Base-by-base conservation (phyloP, 148 eudicot species). In the Cornus controversa region DNA sequence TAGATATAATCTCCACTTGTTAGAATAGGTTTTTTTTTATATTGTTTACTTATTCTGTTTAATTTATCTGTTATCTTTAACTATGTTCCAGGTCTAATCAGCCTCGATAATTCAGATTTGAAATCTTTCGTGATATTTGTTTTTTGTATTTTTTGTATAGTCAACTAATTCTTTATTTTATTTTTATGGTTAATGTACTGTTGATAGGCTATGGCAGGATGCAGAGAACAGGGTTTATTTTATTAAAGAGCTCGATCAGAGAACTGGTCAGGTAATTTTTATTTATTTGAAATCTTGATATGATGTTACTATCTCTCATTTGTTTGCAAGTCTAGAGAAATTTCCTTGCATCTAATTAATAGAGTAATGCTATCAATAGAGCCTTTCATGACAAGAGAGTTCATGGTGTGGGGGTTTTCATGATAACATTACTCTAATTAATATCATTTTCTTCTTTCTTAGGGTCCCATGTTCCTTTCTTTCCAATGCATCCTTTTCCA, bases 121-220 rank as follows among this genome's bases (percentile, higher is more conserved):
- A 50, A 14, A 6, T 1, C 22, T 47, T 28, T 16, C 24, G n/a
- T 68, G 29, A 13, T 7, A 20, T 14, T 16, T 16, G 22, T 7
- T 45, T 53, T 73, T 10, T 15, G 10, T 16, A 23, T 18, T 36
- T 20, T 45, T 75, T 80, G 8, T 6, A 40, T 5, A 40, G 45
- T 40, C 45, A 40, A 40, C 45, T 40, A 40, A 40, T n/a, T n/a
- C n/a, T n/a, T n/a, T n/a, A 40, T 7, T 40, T 6, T 40, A n/a
- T 40, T 40, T 40, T 7, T 7, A 40, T 9, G 45, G 6, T 40
- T 4, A 1, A 40, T 40, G 45, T 23, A 29, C 27, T 79, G 80
- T 79, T 77, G 50, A 45, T 89, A 93, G 98, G 82, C 81, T 93
- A 82, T 93, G 98, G 98, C 96, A 89, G 80, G 96, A 91, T 31